These are phyloP conservation scores for Crithidia sp. DNA, from an alignment of 208 protist species.

Conservation along the genomic window DNA sequence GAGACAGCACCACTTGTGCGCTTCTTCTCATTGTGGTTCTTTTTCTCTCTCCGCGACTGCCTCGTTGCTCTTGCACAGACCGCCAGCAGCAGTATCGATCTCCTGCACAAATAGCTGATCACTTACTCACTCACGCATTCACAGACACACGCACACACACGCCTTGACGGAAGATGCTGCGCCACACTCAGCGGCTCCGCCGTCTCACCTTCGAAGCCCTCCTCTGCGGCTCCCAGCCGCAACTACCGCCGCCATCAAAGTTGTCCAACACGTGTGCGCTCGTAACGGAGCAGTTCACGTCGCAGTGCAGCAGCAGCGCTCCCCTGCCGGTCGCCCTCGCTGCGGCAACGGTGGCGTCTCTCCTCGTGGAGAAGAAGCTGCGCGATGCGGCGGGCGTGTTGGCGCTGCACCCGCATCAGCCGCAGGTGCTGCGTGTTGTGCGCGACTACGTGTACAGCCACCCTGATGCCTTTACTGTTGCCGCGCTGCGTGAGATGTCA, in stretches of 20 bases:
- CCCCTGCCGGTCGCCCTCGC: conserved; percentile 65
- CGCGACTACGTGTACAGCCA: conserved; percentile 22
- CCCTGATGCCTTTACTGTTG: conserved; percentile 16
- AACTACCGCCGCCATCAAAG: conserved; percentile 13
- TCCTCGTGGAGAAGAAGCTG: conserved; percentile 32
- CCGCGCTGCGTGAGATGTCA: conserved; percentile 38
- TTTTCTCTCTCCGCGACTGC: too few species aligned
- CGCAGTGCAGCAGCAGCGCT: conserved; percentile 38
- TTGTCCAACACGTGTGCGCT: conserved; percentile 11
- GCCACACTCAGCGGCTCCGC: conserved; percentile 30
- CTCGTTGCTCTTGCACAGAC: too few species aligned
- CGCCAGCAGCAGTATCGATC: too few species aligned
- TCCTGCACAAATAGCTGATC: too few species aligned
- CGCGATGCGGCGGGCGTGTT: conserved; percentile 50
- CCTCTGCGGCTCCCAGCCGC: conserved; percentile 41
- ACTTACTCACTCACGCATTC: too few species aligned
- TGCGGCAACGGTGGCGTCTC: conserved; percentile 32
- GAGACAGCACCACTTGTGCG: too few species aligned
- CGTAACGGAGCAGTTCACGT: conserved; percentile 21
- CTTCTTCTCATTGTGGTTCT: too few species aligned
- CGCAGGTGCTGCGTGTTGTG: conserved; percentile 29
- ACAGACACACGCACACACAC: too few species aligned
- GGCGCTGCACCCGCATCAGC: conserved; percentile 40
- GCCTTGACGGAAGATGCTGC: conserved; percentile 23
- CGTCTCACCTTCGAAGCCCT: conserved; percentile 66